phyloP scores from a whole-genome alignment of 2,329 filamentous ascomycete species.

The Colletotrichum cordylinicola region DNA sequence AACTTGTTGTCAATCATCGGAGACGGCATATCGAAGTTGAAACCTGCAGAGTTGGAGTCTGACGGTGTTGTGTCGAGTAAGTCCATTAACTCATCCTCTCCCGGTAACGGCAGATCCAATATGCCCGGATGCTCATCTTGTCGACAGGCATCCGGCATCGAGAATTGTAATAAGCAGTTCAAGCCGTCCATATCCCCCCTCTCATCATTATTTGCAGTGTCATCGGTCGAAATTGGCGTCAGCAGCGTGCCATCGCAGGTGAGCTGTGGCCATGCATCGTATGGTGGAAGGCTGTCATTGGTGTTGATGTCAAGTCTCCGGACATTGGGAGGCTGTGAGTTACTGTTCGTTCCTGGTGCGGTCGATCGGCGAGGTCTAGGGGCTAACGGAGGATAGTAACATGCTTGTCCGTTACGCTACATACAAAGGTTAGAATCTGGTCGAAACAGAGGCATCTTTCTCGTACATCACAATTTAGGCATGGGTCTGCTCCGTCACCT shows the following conservation, averaged over 20 bases:
- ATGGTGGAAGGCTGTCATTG: background rate
- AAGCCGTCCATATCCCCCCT: background rate
- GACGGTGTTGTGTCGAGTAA: slow-evolving; percentile 3
- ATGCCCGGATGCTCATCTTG: background rate
- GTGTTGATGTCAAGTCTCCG: background rate
- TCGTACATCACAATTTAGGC: slow-evolving; percentile 12
- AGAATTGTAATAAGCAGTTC: background rate
- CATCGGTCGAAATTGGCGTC: background rate
- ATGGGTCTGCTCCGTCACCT: slow-evolving; percentile 16
- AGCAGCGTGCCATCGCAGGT: background rate
- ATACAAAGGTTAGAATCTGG: background rate
- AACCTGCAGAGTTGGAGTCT: background rate
- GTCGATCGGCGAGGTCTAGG: background rate
- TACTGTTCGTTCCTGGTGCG: background rate
- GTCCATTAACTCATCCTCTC: slow-evolving; percentile 10
- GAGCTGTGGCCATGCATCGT: background rate
- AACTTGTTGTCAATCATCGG: background rate
- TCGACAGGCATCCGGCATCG: background rate
- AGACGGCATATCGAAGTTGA: slow-evolving; percentile 2
- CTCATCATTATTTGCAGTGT: background rate
- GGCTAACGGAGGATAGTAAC: slow-evolving; percentile 8
- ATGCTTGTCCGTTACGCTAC: slow-evolving; percentile 11
- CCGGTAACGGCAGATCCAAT: slow-evolving; percentile 1
- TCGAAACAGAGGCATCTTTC: background rate
- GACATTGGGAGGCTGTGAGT: background rate